These are phyloP conservation scores for Kappamyces sp. DNA, from an alignment of 192 early-diverging fungal species.

Conservation along the genomic window DNA sequence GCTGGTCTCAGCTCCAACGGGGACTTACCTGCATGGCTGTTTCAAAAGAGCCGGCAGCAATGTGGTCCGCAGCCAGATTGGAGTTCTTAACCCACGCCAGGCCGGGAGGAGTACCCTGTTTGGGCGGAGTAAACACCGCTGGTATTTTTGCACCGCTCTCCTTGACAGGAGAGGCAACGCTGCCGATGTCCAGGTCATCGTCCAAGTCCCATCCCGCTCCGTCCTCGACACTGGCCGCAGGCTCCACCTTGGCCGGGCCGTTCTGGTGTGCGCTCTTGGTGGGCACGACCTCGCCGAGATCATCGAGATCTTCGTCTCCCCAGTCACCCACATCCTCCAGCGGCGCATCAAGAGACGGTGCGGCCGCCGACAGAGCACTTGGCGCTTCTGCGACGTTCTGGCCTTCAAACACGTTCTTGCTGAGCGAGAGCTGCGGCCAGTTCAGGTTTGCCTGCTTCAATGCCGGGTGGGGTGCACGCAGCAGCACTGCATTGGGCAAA, in stretches of 20 bases:
- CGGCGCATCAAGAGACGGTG: constrained; percentile 47
- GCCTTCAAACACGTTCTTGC: not conserved
- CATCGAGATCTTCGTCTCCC: constrained; percentile 70
- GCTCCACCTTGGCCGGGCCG: constrained; percentile 38
- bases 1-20: constrained; percentile 29
- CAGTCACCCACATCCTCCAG: constrained; percentile 65
- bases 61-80: constrained; percentile 80
- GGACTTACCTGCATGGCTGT: constrained; percentile 80
- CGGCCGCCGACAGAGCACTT: constrained; percentile 47
- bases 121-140: constrained; percentile 66
- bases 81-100: constrained; percentile 84
- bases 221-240: constrained; percentile 29
- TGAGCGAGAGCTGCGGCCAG: constrained; percentile 86
- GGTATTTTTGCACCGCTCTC: constrained; percentile 20
- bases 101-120: constrained; percentile 63
- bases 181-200: constrained; percentile 65
- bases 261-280: constrained; percentile 26
- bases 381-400: constrained; percentile 19
- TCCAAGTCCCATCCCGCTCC: constrained; percentile 88
- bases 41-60: constrained; percentile 93
- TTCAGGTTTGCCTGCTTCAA: constrained; percentile 69
- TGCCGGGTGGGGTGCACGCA: constrained; percentile 68
- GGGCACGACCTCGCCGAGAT: constrained; percentile 30
- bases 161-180: constrained; percentile 41
- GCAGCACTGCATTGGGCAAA: constrained; percentile 46